These are phyloP conservation scores for Suhomyces canberraensis DNA, from an alignment of 805 yeast genomes.

Conservation along the genomic window DNA sequence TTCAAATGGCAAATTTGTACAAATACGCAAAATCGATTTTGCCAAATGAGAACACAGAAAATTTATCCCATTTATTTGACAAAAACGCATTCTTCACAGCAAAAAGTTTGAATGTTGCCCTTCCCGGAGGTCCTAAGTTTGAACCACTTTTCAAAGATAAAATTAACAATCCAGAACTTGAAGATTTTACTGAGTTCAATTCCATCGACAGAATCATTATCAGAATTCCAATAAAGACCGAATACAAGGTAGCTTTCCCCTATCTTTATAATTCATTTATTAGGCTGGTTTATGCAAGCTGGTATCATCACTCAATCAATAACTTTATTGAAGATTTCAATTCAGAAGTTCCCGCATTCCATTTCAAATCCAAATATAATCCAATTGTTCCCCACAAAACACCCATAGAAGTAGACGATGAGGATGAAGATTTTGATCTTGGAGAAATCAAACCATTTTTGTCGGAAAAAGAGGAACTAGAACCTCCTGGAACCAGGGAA, in stretches of 20 bases:
- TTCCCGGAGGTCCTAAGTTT: conserved; percentile 96
- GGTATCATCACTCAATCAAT: conserved; percentile 64
- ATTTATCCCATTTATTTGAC: conserved; percentile 72
- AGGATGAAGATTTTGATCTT: conserved; percentile 37
- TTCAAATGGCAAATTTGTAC: conserved; percentile 62
- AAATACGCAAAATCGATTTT: conserved; percentile 69
- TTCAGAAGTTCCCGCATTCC: conserved; percentile 53
- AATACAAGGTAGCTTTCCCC: conserved; percentile 84
- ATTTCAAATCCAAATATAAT: conserved; percentile 50
- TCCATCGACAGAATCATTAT: conserved; percentile 83
- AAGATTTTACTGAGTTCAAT: conserved; percentile 87
- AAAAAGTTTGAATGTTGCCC: conserved; percentile 78
- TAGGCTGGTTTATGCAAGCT: conserved; percentile 54
- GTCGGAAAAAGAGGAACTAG: conserved; percentile 13
- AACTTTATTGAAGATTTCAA: conserved; percentile 47
- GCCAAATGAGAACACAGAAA: conserved; percentile 49
- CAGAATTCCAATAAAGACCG: conserved; percentile 73
- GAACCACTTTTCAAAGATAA: conserved; percentile 74
- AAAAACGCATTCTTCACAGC: conserved; percentile 82
- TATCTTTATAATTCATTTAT: conserved; percentile 78
- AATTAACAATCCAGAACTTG: conserved; percentile 55
- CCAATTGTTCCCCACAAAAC: conserved; percentile 43
- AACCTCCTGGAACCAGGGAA: conserved; percentile 41
- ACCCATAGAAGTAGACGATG: conserved; percentile 20
- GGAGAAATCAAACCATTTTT: conserved; percentile 51